phyloP scores from a whole-genome alignment of 1,284 basidiomycete genomes.

The Cystobasidiaceae sp. region DNA sequence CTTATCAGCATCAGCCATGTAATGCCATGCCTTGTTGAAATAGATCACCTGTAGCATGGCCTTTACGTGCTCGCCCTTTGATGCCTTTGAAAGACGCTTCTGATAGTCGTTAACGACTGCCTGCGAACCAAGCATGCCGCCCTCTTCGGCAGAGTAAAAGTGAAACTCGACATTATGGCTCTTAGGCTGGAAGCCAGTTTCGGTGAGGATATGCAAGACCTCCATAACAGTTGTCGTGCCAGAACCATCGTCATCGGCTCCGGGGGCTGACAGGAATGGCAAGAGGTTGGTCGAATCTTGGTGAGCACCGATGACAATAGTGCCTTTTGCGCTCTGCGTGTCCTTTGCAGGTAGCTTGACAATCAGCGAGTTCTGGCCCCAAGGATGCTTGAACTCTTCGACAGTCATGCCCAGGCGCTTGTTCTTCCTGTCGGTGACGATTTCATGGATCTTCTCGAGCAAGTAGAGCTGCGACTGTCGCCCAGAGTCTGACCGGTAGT shows the following conservation, averaged over 20 bases:
- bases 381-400: conserved; percentile 76
- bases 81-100: conserved; percentile 58
- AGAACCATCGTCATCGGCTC: conserved; percentile 75
- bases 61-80: conserved; percentile 31
- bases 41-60: conserved; percentile 71
- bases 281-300: conserved; percentile 75
- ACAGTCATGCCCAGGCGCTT: conserved; percentile 62
- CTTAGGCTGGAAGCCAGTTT: conserved; percentile 66
- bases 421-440: conserved; percentile 21
- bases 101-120: conserved; percentile 78
- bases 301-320: conserved; percentile 67
- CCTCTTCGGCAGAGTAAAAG: conserved; percentile 60
- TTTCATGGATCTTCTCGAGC: conserved; percentile 61
- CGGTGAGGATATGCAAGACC: conserved; percentile 74
- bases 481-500: conserved; percentile 63
- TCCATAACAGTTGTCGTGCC: conserved; percentile 90
- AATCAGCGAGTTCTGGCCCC: conserved; percentile 87
- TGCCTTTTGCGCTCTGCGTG: conserved; percentile 35
- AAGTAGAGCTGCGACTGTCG: conserved; percentile 72
- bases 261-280: conserved; percentile 79
- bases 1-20: neutral
- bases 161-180: conserved; percentile 80
- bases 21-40: no score
- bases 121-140: conserved; percentile 77
- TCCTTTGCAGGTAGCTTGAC: conserved; percentile 50